A percentile compares a stretch with the other conserved stretches of the same genome.
Conservation (phyloP, 306 rosid species). For the Acmispon strigosus region DNA sequence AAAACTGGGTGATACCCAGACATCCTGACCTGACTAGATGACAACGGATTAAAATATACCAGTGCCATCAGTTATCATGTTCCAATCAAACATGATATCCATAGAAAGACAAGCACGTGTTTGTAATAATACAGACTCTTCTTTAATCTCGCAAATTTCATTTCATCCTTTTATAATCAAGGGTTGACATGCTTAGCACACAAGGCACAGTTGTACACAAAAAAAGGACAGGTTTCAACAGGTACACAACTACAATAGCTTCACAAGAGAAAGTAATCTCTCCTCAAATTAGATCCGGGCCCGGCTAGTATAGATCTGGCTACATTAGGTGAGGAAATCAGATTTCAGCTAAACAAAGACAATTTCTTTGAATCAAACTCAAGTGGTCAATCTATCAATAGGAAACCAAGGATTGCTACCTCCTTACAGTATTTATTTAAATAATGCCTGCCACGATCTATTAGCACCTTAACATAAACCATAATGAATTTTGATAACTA, state of each 20-base stretch:
- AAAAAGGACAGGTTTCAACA: not conserved
- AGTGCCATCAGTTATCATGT: slow-evolving; percentile 17
- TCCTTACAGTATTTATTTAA: slow-evolving; percentile 6
- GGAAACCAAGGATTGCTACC: not conserved
- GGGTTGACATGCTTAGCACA: not conserved
- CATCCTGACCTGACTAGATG: slow-evolving; percentile 62
- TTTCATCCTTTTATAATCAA: slow-evolving; percentile 12
- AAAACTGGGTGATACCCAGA: slow-evolving; percentile 54
- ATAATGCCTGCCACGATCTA: not conserved
- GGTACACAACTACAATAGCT: not conserved
- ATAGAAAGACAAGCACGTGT: not conserved
- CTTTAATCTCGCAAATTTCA: not conserved
- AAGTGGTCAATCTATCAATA: not conserved
- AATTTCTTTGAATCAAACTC: not conserved
- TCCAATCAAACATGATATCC: not conserved
- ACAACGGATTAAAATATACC: slow-evolving; percentile 31
- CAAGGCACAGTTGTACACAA: slow-evolving; percentile 1
- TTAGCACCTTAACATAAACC: not conserved
- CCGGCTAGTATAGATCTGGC: slow-evolving; percentile 10
- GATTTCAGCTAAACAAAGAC: not conserved
- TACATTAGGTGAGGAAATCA: not conserved
- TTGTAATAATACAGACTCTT: not conserved
- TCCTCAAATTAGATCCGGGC: slow-evolving; percentile 5
- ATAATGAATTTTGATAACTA: not conserved
- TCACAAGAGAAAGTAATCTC: slow-evolving; percentile 5